A percentile compares a stretch with the other conserved stretches of the same genome.
Conservation (phyloP, 176 grass and related monocot species). For the Alloteropsis semialata region DNA sequence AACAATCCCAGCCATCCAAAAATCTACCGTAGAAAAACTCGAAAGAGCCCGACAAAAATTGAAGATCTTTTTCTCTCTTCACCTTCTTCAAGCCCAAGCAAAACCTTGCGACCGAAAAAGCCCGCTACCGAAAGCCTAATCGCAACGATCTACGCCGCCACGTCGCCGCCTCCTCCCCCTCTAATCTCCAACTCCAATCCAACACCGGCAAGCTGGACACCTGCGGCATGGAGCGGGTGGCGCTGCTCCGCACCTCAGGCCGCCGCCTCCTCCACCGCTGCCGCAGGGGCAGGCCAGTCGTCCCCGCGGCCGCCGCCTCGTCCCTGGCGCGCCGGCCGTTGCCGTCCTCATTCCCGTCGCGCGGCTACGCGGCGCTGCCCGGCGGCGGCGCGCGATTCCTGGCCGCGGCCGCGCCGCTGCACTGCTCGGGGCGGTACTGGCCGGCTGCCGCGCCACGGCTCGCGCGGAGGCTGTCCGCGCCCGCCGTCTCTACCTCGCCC, state of each 20-base stretch:
- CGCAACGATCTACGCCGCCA: slow-evolving; percentile 33
- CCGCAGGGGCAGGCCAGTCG: slow-evolving; percentile 34
- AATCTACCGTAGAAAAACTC: neutral
- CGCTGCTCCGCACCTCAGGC: slow-evolving; percentile 79
- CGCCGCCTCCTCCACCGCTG: slow-evolving; percentile 57
- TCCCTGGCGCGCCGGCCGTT: neutral
- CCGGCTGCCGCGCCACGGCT: slow-evolving; percentile 13
- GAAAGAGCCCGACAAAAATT: neutral
- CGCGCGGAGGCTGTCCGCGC: slow-evolving; percentile 38
- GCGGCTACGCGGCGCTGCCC: slow-evolving; percentile 30
- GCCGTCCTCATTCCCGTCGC: slow-evolving; percentile 24
- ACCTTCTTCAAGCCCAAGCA: slow-evolving; percentile 43
- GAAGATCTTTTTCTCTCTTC: slow-evolving; percentile 10
- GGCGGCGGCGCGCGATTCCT: slow-evolving; percentile 41
- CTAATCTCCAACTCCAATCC: slow-evolving; percentile 13
- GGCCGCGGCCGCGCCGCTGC: slow-evolving; percentile 36
- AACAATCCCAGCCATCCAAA: slow-evolving; percentile 9
- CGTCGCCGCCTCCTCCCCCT: slow-evolving; percentile 10
- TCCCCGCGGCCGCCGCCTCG: slow-evolving; percentile 36
- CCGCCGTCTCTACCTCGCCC: slow-evolving; percentile 79
- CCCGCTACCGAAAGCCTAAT: slow-evolving; percentile 38
- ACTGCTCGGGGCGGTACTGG: slow-evolving; percentile 41
- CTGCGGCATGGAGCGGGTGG: slow-evolving; percentile 80
- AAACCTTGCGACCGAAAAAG: neutral
- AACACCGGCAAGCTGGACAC: slow-evolving; percentile 44